phyloP scores from a whole-genome alignment of 192 early-diverging fungal species.

The Backusella psychrophila region DNA sequence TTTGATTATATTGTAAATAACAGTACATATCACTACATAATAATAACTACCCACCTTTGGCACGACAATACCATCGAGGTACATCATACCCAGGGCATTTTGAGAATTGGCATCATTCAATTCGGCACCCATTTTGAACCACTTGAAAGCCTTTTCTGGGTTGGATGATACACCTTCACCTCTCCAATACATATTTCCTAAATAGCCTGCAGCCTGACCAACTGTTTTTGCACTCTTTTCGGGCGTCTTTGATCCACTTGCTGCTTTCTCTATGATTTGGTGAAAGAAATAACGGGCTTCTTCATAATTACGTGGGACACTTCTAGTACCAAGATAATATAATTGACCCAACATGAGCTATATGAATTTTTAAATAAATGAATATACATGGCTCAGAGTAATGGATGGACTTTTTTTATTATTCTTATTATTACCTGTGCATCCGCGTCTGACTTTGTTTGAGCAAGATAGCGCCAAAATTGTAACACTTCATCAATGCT shows the following conservation, averaged over 20 bases:
- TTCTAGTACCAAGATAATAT: slow-evolving; percentile 73
- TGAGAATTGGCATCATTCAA: slow-evolving; percentile 62
- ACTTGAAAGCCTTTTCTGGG: slow-evolving; percentile 62
- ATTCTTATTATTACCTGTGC: slow-evolving; percentile 45
- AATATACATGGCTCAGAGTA: not conserved
- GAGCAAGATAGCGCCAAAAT: slow-evolving; percentile 69
- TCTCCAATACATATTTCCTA: slow-evolving; percentile 88
- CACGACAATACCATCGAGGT: slow-evolving; percentile 62
- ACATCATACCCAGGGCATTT: slow-evolving; percentile 84
- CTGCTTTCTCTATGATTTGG: slow-evolving; percentile 41
- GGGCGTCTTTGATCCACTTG: slow-evolving; percentile 3
- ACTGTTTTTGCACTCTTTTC: slow-evolving; percentile 34
- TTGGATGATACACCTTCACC: slow-evolving; percentile 78
- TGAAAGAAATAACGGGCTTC: slow-evolving; percentile 62
- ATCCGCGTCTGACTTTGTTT: slow-evolving; percentile 49
- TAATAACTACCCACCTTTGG: slow-evolving; percentile 8
- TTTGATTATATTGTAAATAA: not conserved
- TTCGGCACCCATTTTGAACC: slow-evolving; percentile 73
- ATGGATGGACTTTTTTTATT: not conserved
- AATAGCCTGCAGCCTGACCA: slow-evolving; percentile 72
- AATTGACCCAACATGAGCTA: slow-evolving; percentile 73
- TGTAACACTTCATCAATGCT: slow-evolving; percentile 75
- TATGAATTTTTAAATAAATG: not conserved
- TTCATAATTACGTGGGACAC: slow-evolving; percentile 53
- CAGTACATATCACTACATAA: not conserved